Percentiles rank a stretch among this genome's conserved stretches.
phyloP scores from a whole-genome alignment of 1,284 basidiomycete species.

The Tylopilus sp. region DNA sequence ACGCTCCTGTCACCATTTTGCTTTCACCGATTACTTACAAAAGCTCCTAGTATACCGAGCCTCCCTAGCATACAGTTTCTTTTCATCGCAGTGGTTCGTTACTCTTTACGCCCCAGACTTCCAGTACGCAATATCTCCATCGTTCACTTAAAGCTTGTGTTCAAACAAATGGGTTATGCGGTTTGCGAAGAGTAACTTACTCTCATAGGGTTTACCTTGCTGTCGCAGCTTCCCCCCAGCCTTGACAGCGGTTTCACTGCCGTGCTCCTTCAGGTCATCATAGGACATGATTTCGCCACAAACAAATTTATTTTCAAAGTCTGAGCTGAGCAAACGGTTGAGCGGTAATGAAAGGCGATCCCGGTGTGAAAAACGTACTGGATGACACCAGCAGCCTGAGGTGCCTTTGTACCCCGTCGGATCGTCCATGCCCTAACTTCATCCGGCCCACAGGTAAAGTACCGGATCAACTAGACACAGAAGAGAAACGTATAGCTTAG shows the following conservation, averaged over 20 bases:
- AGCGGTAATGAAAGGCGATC: slow-evolving; percentile 13
- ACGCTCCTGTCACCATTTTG: no score
- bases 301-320: slow-evolving; percentile 99
- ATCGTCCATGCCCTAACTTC: slow-evolving; percentile 99
- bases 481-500: slow-evolving; percentile 4
- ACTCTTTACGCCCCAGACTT: slow-evolving; percentile 56
- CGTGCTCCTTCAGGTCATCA: slow-evolving; percentile 89
- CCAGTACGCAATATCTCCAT: slow-evolving; percentile 85
- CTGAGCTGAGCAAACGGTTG: slow-evolving; percentile 50
- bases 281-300: slow-evolving; percentile 98
- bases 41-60: not conserved
- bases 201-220: slow-evolving; percentile 96
- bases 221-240: slow-evolving; percentile 94
- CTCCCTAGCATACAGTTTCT: slow-evolving; percentile 14
- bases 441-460: slow-evolving; percentile 95
- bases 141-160: slow-evolving; percentile 52
- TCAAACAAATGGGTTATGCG: slow-evolving; percentile 1
- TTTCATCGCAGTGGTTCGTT: not conserved
- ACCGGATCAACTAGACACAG: slow-evolving; percentile 76
- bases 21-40: not conserved
- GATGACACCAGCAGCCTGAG: slow-evolving; percentile 97
- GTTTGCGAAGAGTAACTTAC: slow-evolving; percentile 43
- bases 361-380: slow-evolving; percentile 60
- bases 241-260: slow-evolving; percentile 88
- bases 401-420: slow-evolving; percentile 89